Evolutionary conservation across 1,284 basidiomycete species (phyloP), one percentile per base, ranked within the genome.

Genomic region (Grifola frondosa): DNA sequence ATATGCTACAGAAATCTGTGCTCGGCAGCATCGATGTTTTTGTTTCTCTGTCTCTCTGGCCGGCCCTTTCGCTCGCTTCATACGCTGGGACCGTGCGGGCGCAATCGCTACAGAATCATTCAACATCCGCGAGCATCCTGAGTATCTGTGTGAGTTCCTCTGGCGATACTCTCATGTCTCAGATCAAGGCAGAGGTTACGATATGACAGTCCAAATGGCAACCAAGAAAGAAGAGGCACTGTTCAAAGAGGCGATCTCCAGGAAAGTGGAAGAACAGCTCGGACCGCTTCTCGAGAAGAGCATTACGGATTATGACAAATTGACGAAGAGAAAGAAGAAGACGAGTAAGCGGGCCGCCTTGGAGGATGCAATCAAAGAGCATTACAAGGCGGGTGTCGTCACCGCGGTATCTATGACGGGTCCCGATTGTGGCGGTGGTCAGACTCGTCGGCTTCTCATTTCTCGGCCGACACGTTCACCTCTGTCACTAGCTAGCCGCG

Each of bases 101-200:
- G 38, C 38, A 16, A 25, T 8, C 6, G 37, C 42, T 1, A 16
- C 43, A 2, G 28, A 39, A 12, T 22, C 28, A 6, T 49, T 46
- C 33, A 22, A 37, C 15, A 13, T 49, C 3, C 48, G 16, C 19
- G 15, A 5, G 4, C n/a, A 30, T 1, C 48, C 48, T 2, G 37
- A 43, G 2, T 20, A 22, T 1, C 26, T 49, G 1, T 49, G 44
- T 30, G 25, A 30, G 3, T 46, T 49, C 26, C 23, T 49, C 9
- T 49, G 48, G 48, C 31, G 37, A n/a, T 46, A 44, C n/a, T 25
- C 46, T 1, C 20, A 36, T 1, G n/a, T 21, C 13, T 40, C 48
- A 5, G 24, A 40, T 19, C 12, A 12, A 5, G 21, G 29, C 3
- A 40, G 44, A 3, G 48, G 48, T 0, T 39, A 46, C 33, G 48